phyloP scores from a whole-genome alignment of 139 green algal species.

The Pycnococcus provasolii region DNA sequence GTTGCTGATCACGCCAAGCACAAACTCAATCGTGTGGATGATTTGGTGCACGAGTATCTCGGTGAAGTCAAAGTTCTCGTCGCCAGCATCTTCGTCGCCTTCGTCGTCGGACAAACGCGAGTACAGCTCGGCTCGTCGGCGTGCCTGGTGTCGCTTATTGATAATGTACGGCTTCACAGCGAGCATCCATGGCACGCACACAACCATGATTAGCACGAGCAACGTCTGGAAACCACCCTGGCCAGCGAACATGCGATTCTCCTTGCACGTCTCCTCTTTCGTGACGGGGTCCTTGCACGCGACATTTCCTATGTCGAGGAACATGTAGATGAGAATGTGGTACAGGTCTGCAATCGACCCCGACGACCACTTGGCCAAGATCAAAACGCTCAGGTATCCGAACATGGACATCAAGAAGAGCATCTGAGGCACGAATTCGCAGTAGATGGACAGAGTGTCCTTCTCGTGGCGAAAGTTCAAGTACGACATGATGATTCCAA shows the following conservation, averaged over 20 bases:
- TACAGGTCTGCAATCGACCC: conserved; percentile 84
- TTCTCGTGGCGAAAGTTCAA: conserved; percentile 84
- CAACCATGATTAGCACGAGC: conserved; percentile 68
- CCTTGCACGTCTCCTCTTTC: conserved; percentile 32
- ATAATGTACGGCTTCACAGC: conserved; percentile 93
- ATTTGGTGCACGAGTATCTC: conserved; percentile 85
- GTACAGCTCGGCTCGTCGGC: conserved; percentile 2
- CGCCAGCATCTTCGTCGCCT: conserved; percentile 24
- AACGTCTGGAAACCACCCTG: conserved; percentile 63
- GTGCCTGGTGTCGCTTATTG: conserved; percentile 58
- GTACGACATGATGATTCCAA: conserved; percentile 81
- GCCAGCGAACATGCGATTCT: conserved; percentile 55
- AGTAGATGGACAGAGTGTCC: conserved; percentile 71
- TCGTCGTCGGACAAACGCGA: conserved; percentile 11
- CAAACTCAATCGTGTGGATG: conserved; percentile 99
- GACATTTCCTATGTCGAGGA: conserved; percentile 69
- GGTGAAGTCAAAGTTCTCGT: conserved; percentile 82
- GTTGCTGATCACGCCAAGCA: conserved; percentile 96
- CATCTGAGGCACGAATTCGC: conserved; percentile 84
- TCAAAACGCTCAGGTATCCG: conserved; percentile 90
- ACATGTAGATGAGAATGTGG: conserved; percentile 98
- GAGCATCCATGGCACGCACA: conserved; percentile 89
- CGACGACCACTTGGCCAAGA: conserved; percentile 87
- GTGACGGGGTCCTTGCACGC: conserved; percentile 27
- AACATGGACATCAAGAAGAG: conserved; percentile 95